Conservation (phyloP, 208 protist genomes). For the Endotrypanum monterogeii region DNA sequence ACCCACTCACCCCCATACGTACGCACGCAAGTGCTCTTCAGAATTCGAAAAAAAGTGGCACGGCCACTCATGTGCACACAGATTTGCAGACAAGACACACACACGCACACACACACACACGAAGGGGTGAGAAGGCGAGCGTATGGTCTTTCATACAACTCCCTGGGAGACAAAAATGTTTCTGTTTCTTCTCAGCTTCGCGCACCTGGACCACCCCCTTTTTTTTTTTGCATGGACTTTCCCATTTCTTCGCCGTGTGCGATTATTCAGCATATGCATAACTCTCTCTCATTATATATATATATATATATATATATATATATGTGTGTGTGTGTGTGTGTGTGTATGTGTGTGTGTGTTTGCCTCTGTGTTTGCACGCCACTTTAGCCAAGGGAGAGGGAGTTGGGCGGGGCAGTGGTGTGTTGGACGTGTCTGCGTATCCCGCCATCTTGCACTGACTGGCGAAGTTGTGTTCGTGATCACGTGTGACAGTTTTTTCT, state of each 20-base stretch:
- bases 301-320: too few species aligned
- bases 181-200: background rate
- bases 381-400: background rate
- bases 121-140: too few species aligned
- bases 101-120: background rate
- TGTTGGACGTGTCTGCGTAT: background rate
- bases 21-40: background rate
- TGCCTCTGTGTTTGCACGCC: background rate
- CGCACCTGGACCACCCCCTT: background rate
- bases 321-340: background rate
- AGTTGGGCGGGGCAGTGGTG: background rate
- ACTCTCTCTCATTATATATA: too few species aligned
- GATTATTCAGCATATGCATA: too few species aligned
- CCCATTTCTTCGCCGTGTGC: background rate
- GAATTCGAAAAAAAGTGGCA: background rate
- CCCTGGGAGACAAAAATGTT: too few species aligned
- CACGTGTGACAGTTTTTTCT: background rate
- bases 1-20: background rate
- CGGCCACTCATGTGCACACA: conserved; percentile 12
- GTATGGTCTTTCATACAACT: too few species aligned
- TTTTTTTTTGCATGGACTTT: too few species aligned
- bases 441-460: background rate
- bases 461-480: background rate
- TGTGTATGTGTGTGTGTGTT: conserved; percentile 10
- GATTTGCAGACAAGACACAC: background rate